Evolutionary conservation across 495 filamentous ascomycete genomes (phyloP).

Genomic region (Daldinia concentrica): DNA sequence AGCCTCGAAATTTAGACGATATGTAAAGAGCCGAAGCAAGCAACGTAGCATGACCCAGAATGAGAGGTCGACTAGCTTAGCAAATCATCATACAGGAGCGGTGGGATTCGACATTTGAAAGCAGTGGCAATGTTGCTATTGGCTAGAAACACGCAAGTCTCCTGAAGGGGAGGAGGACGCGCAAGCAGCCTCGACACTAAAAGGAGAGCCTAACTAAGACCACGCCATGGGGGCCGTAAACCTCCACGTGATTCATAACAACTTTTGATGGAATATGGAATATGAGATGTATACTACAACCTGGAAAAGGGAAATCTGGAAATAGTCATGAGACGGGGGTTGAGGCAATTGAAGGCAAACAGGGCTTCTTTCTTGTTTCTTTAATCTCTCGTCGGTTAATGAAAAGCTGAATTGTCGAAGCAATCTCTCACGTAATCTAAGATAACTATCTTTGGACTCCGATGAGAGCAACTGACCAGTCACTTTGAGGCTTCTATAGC

Average conservation of each 20-base stretch:
- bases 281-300: neutral
- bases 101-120: constrained; percentile 40
- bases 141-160: constrained; percentile 42
- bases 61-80: constrained; percentile 31
- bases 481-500: constrained; percentile 23
- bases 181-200: constrained; percentile 42
- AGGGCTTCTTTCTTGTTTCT: neutral
- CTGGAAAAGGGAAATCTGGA: neutral
- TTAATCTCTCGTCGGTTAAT: neutral
- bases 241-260: constrained; percentile 28
- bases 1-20: constrained; percentile 31
- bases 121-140: constrained; percentile 36
- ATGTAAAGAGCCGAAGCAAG: constrained; percentile 43
- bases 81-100: constrained; percentile 36
- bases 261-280: neutral
- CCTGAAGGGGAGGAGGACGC: constrained; percentile 39
- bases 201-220: constrained; percentile 30
- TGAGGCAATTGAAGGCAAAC: constrained; percentile 9
- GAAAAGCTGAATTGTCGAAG: neutral
- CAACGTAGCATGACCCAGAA: constrained; percentile 43
- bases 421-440: constrained; percentile 35
- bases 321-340: neutral
- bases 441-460: constrained; percentile 15
- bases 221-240: constrained; percentile 22
- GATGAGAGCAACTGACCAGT: constrained; percentile 30